These are phyloP conservation scores for Dictyostelium intermedium DNA, from an alignment of 78 protist species.

Conservation along the genomic window DNA sequence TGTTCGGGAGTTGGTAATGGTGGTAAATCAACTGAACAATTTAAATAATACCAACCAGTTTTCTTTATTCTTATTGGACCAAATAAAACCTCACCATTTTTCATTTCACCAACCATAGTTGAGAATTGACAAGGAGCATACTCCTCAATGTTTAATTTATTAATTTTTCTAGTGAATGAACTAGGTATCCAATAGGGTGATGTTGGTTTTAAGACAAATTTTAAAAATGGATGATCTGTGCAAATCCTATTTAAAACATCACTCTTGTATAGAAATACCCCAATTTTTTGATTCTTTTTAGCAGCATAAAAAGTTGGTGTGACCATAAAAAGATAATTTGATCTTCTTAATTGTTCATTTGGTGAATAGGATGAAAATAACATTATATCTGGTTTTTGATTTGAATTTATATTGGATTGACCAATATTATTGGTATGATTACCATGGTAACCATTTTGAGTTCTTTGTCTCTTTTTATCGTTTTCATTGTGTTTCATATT, in stretches of 20 bases:
- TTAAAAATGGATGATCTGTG: constrained; percentile 33
- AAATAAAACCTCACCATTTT: constrained; percentile 50
- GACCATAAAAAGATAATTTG: constrained; percentile 4
- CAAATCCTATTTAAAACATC: background rate
- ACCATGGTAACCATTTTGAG: background rate
- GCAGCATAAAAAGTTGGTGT: constrained; percentile 71
- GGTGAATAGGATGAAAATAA: constrained; percentile 14
- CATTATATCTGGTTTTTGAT: background rate
- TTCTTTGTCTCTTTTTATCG: background rate
- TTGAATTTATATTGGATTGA: background rate
- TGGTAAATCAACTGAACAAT: constrained; percentile 38
- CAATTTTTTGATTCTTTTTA: constrained; percentile 73
- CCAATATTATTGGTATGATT: no score
- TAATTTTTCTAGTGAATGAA: constrained; percentile 46
- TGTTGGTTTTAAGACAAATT: background rate
- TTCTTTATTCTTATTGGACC: constrained; percentile 58
- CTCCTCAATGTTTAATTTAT: constrained; percentile 31
- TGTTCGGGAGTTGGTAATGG: constrained; percentile 37
- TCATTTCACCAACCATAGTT: background rate
- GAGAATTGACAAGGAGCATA: constrained; percentile 60
- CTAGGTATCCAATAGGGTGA: constrained; percentile 65
- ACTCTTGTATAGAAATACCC: constrained; percentile 29
- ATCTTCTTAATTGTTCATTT: background rate
- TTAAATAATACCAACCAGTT: constrained; percentile 62
- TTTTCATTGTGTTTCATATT: background rate